phyloP scores from a whole-genome alignment of 73 alveolate genomes.

The Durusdinium trenchii region DNA sequence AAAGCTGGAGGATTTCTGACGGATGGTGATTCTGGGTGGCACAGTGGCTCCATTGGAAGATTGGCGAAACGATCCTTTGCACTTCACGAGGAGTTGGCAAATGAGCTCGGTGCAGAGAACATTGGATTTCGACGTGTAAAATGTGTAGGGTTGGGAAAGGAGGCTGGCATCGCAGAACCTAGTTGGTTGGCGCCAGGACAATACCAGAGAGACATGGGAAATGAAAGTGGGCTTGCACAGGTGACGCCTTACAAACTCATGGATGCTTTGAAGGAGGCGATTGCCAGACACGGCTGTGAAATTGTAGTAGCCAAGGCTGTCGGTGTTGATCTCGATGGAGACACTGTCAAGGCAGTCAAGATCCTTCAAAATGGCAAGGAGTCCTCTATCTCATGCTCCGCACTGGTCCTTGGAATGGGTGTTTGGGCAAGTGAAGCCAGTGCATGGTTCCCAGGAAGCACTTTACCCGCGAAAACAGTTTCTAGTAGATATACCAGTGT shows the following conservation, averaged over 20 bases:
- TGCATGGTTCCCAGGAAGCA: constrained; percentile 73
- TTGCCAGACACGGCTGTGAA: constrained; percentile 68
- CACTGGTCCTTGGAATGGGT: constrained; percentile 75
- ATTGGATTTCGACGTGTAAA: constrained; percentile 69
- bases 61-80: constrained; percentile 76
- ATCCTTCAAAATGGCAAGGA: constrained; percentile 1
- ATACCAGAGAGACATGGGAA: constrained; percentile 66
- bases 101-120: constrained; percentile 53
- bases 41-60: constrained; percentile 58
- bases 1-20: constrained; percentile 85
- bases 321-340: constrained; percentile 38
- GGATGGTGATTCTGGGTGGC: constrained; percentile 91
- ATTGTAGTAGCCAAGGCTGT: constrained; percentile 54
- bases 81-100: constrained; percentile 74
- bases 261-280: constrained; percentile 62
- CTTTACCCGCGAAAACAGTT: constrained; percentile 51
- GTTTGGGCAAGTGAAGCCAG: constrained; percentile 84
- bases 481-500: constrained; percentile 70
- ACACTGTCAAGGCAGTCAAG: constrained; percentile 39
- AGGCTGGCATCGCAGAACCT: not conserved
- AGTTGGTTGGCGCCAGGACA: constrained; percentile 21
- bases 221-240: constrained; percentile 81
- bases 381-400: not conserved
- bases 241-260: constrained; percentile 75
- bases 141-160: constrained; percentile 40